Base-by-base conservation (phyloP, 257 asterid species). In the Plantago elongata region DNA sequence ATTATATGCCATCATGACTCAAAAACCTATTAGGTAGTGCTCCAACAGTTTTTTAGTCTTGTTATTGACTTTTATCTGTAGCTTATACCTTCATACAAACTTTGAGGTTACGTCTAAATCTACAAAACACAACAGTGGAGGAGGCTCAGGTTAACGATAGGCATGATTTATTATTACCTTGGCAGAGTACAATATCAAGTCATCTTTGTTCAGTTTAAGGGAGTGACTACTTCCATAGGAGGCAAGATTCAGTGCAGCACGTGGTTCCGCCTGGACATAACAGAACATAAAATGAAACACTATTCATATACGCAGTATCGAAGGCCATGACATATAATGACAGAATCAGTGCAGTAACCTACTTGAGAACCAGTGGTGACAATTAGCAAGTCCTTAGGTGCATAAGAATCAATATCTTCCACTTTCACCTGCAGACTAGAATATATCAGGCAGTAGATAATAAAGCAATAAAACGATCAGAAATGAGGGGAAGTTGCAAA, bases 291-390 rank as follows among this genome's bases (percentile, higher is more conserved):
- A 65, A 68, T 67, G 46, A 73, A 45, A 59, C 13, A 66, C 69
- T 40, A 74, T 60, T 44, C 50, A 61, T 69, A 47, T 13, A 64
- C 64, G 50, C 67, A 68, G 54, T 49, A 3, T 30, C 40, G 29
- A 57, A 67, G 62, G 40, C 40, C 8, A 7, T 34, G 40, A 34
- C 40, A 34, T 6, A 3, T 34, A 34, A 56, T 48, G 54, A 61
- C 30, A 63, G 14, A 68, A 57, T 13, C 56, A 45, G 27, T 44
- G 44, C 49, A 10, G 45, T 17, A 54, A 67, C 91, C 79, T 84
- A 89, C 99, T 87, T 93, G 99, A 74, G 99, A 93, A 63, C 99
- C 99, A 64, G 99, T 93, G 59, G 99, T 93, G 70, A 93, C 99
- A 62, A 93, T 89, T 47, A 93, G 84, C 84, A 93, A 80, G 79